phyloP scores from a whole-genome alignment of 2,329 filamentous ascomycete genomes.

The Ampelomyces quisqualis region DNA sequence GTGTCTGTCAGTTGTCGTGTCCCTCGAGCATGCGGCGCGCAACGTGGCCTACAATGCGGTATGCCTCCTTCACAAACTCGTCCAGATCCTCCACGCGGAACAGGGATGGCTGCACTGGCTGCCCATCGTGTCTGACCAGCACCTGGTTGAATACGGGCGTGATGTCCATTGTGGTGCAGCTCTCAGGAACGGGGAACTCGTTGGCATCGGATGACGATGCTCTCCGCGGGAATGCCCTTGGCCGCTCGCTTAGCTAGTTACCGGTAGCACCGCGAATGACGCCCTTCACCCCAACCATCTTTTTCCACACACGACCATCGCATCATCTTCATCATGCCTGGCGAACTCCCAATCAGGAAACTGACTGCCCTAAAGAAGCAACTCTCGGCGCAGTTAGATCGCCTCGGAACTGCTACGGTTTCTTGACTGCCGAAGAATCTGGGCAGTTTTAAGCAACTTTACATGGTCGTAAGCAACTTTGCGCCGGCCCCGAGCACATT shows the following conservation, averaged over 20 bases:
- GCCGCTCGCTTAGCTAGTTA: constrained; percentile 19
- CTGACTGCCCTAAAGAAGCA: too few relatives aligned
- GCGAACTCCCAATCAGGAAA: too few relatives aligned
- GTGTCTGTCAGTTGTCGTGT: constrained; percentile 28
- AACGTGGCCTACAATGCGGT: constrained; percentile 71
- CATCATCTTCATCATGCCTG: too few relatives aligned
- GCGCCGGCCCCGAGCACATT: too few relatives aligned
- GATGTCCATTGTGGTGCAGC: constrained; percentile 54
- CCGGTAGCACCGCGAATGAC: not conserved
- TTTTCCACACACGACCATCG: not conserved
- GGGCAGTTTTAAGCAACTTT: too few relatives aligned
- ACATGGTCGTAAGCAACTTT: too few relatives aligned
- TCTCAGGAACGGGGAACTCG: constrained; percentile 11
- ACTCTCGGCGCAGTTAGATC: too few relatives aligned
- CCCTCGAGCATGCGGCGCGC: constrained; percentile 7
- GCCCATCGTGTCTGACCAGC: constrained; percentile 60
- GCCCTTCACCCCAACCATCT: not conserved
- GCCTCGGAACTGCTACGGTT: too few relatives aligned
- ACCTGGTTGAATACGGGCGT: constrained; percentile 69
- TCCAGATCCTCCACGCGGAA: constrained; percentile 59
- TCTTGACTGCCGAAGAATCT: too few relatives aligned
- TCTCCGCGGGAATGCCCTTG: constrained; percentile 25
- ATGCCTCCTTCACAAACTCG: constrained; percentile 90
- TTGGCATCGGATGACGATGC: constrained; percentile 27
- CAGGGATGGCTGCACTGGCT: constrained; percentile 49